Conservation (phyloP, 2,329 filamentous ascomycete genomes). For the Colletotrichum tropicale region DNA sequence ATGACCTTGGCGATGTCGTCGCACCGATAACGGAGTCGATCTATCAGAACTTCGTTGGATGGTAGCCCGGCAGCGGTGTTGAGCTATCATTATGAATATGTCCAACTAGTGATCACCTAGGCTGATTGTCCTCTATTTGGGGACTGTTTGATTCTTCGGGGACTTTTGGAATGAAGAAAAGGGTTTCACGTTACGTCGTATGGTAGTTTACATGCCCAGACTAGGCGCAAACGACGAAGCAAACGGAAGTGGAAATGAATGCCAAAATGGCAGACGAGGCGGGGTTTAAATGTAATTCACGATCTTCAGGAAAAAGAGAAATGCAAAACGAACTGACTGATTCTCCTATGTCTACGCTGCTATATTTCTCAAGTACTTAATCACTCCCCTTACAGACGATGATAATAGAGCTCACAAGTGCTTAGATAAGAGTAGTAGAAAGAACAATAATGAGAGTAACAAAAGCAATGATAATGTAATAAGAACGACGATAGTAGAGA, state of each 20-base stretch:
- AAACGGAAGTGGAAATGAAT: neutral
- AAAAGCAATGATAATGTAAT: neutral
- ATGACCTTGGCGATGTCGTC: neutral
- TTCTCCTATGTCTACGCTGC: neutral
- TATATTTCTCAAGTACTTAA: neutral
- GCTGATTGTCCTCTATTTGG: neutral
- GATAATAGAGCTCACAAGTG: no score
- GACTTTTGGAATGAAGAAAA: neutral
- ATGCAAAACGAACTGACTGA: neutral
- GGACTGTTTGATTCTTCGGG: neutral
- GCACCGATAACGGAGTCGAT: neutral
- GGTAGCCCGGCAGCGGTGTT: neutral
- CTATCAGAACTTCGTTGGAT: neutral
- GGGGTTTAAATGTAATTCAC: neutral
- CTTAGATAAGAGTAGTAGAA: neutral
- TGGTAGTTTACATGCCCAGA: neutral
- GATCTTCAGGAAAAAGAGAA: neutral
- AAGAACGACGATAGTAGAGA: neutral
- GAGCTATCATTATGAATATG: neutral
- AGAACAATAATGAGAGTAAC: neutral
- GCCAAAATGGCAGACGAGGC: neutral
- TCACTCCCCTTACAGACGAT: neutral
- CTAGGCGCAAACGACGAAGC: neutral
- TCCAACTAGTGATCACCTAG: neutral
- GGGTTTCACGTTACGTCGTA: neutral